These are phyloP conservation scores for Aspergillus felis DNA, from an alignment of 2,329 filamentous ascomycete genomes.

Conservation along the genomic window DNA sequence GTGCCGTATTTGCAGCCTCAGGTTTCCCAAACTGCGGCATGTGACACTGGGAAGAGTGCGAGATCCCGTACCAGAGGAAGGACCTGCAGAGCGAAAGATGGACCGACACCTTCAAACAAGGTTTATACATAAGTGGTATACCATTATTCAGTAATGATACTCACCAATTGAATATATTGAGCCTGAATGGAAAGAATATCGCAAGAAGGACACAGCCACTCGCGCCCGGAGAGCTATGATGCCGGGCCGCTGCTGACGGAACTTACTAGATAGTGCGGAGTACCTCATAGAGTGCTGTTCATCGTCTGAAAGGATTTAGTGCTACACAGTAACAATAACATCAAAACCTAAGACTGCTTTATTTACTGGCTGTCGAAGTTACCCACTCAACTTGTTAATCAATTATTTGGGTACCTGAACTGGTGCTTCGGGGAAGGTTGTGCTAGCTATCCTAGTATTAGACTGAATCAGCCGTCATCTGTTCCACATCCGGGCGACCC, in stretches of 20 bases:
- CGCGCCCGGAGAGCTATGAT: background rate
- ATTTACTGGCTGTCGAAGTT: background rate
- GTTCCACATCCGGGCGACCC: constrained; percentile 22
- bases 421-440: background rate
- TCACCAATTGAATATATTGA: background rate
- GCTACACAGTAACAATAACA: background rate
- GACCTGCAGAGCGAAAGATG: background rate
- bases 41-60: background rate
- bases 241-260: background rate
- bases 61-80: background rate
- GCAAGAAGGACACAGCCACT: constrained; percentile 3
- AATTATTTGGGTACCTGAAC: background rate
- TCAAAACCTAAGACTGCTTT: background rate
- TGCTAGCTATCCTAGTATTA: background rate
- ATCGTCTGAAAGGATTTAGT: background rate
- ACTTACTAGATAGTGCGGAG: background rate
- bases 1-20: constrained; percentile 15
- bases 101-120: background rate
- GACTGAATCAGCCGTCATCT: constrained; percentile 18
- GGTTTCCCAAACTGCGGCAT: constrained; percentile 3
- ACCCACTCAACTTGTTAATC: background rate
- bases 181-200: background rate
- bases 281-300: background rate
- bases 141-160: background rate
- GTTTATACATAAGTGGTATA: background rate